Conservation (phyloP, 148 eudicot species). For the Amaranthus palmeri region DNA sequence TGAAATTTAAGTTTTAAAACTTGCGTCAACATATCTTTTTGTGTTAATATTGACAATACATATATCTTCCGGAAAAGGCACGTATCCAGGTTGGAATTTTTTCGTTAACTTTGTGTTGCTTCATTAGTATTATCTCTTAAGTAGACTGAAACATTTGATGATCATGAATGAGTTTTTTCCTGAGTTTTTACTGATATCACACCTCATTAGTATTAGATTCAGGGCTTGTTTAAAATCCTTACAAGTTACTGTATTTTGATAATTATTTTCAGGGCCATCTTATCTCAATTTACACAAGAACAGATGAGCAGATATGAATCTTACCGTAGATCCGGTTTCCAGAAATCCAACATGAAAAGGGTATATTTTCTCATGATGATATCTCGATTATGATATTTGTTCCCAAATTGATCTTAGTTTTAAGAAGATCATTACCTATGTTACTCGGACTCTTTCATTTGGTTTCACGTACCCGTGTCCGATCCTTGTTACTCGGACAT, state of each 20-base stretch:
- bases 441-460: too few relatives aligned
- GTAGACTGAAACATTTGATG: neutral
- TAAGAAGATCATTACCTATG: too few relatives aligned
- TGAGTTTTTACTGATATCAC: neutral
- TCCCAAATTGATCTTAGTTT: neutral
- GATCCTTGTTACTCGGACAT: neutral
- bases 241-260: neutral
- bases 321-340: conserved; percentile 88
- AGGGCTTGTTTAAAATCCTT: neutral
- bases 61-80: neutral
- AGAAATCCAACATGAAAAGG: conserved; percentile 87
- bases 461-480: too few relatives aligned
- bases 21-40: neutral
- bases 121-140: neutral
- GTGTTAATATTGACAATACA: neutral
- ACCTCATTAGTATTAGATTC: too few relatives aligned
- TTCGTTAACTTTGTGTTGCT: neutral
- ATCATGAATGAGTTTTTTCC: neutral
- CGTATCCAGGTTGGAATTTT: neutral
- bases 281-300: conserved; percentile 72
- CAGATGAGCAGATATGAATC: conserved; percentile 94
- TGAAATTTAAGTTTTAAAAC: neutral
- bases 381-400: neutral
- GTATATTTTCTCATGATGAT: conserved; percentile 30
- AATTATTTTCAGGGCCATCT: conserved; percentile 45